Conservation (phyloP, 2,329 filamentous ascomycete genomes). For the Diaporthe aspalathi region DNA sequence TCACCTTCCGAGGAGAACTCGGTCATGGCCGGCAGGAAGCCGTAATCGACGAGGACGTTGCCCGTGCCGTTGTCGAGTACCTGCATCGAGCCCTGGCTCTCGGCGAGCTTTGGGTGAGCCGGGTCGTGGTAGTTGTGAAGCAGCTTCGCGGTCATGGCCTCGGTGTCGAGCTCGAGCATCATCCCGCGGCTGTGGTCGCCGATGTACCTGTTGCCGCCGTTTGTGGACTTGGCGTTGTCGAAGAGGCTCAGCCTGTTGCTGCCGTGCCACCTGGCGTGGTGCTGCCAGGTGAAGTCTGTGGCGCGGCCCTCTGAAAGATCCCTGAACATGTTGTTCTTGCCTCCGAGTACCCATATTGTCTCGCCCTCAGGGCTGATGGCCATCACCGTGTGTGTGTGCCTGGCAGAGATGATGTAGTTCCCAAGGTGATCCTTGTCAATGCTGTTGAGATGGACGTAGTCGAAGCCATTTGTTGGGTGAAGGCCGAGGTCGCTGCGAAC, state of each 20-base stretch:
- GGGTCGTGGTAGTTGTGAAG: constrained; percentile 48
- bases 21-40: constrained; percentile 39
- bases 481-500: constrained; percentile 46
- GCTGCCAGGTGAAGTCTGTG: constrained; percentile 53
- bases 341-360: constrained; percentile 52
- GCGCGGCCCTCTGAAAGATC: constrained; percentile 50
- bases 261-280: constrained; percentile 50
- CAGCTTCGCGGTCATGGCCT: constrained; percentile 46
- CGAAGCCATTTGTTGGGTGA: constrained; percentile 47
- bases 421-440: constrained; percentile 49
- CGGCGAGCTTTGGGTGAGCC: constrained; percentile 29
- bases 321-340: constrained; percentile 49
- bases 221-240: constrained; percentile 52
- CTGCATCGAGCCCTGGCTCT: constrained; percentile 38
- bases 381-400: constrained; percentile 47
- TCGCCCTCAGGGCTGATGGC: constrained; percentile 48
- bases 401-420: constrained; percentile 52
- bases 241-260: constrained; percentile 51
- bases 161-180: constrained; percentile 46
- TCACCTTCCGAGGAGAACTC: constrained; percentile 37
- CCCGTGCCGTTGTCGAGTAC: constrained; percentile 10
- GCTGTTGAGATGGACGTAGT: constrained; percentile 55
- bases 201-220: constrained; percentile 43
- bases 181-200: constrained; percentile 48
- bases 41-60: constrained; percentile 39